A percentile compares a stretch with the other conserved stretches of the same genome.
These are phyloP conservation scores for Solanum medicagineum DNA, from an alignment of 257 asterid species.

Conservation along the genomic window DNA sequence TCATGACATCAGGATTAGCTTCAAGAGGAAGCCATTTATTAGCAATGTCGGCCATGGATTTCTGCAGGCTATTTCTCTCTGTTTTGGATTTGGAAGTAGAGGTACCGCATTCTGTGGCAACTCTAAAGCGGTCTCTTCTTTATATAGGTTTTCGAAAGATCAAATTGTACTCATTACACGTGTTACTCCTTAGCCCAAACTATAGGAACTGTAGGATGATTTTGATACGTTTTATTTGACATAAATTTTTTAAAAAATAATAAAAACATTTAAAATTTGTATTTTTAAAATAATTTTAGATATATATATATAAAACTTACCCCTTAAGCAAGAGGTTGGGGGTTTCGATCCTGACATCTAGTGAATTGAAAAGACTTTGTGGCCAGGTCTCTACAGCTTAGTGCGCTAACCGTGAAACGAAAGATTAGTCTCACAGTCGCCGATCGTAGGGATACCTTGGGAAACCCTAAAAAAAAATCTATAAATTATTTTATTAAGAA, in stretches of 20 bases:
- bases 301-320: not conserved
- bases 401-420: too few relatives aligned
- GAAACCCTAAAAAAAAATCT: not conserved
- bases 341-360: too few relatives aligned
- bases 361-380: too few relatives aligned
- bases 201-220: not conserved
- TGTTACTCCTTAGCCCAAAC: not conserved
- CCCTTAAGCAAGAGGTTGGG: too few relatives aligned
- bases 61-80: not conserved
- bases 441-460: too few relatives aligned
- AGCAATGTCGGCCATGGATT: slow-evolving; percentile 41
- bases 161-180: not conserved
- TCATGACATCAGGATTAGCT: slow-evolving; percentile 94
- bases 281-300: fast-evolving
- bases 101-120: not conserved
- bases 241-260: not conserved
- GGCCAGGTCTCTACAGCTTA: too few relatives aligned
- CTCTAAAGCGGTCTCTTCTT: not conserved
- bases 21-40: slow-evolving; percentile 98
- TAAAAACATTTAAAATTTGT: too few relatives aligned
- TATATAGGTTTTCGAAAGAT: not conserved
- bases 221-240: not conserved
- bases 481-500: not conserved
- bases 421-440: too few relatives aligned
- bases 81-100: not conserved